A percentile compares a stretch with the other conserved stretches of the same genome.
Evolutionary conservation across 108 stramenopile species (phyloP).

Genomic region (Ochromonas danica): DNA sequence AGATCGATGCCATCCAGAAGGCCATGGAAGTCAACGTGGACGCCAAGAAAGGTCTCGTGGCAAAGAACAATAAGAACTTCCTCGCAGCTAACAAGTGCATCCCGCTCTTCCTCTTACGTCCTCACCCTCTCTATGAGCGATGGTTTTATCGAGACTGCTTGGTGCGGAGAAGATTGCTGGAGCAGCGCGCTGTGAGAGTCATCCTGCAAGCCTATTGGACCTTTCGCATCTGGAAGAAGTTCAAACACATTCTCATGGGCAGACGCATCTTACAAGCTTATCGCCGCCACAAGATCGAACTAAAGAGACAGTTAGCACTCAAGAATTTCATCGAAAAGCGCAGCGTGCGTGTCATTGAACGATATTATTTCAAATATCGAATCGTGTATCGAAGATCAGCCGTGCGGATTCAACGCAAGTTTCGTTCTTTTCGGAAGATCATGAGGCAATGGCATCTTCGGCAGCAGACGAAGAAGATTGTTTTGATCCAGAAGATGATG

Average conservation of each 20-base stretch:
- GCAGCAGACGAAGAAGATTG: constrained; percentile 4
- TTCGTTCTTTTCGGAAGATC: too few species aligned
- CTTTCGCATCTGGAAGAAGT: background rate
- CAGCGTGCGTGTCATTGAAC: background rate
- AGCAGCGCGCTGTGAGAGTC: background rate
- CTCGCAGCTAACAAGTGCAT: background rate
- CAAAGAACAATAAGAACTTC: background rate
- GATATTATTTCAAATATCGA: background rate
- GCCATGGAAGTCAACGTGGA: background rate
- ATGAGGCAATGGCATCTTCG: background rate
- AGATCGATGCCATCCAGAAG: background rate
- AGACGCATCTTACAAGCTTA: background rate
- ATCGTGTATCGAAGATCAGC: background rate
- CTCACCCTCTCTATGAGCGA: background rate
- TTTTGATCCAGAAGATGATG: background rate
- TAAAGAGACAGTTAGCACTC: too few species aligned
- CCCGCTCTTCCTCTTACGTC: background rate
- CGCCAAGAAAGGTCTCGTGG: background rate
- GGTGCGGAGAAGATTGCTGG: background rate
- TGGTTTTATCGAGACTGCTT: background rate
- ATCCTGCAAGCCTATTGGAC: background rate
- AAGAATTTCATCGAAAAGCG: background rate
- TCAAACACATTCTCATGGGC: background rate
- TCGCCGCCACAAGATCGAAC: background rate
- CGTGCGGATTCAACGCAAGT: background rate